A percentile compares a stretch with the other conserved stretches of the same genome.
Evolutionary conservation across 1,284 basidiomycete species (phyloP).

Genomic region (Exobasidium rhododendri): DNA sequence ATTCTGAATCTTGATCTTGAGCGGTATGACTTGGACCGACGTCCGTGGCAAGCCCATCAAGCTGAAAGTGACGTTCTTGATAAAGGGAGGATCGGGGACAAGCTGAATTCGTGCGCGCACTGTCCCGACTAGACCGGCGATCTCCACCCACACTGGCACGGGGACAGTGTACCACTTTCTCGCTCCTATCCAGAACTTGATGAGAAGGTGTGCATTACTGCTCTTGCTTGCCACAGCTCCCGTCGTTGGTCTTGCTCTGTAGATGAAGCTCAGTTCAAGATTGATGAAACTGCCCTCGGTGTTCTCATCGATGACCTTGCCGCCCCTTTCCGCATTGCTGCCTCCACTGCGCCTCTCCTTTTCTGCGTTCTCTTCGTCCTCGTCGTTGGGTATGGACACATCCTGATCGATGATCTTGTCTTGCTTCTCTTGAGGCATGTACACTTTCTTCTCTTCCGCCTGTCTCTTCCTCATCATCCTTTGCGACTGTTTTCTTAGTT

Average conservation of each 20-base stretch:
- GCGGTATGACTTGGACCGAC: slow-evolving; percentile 31
- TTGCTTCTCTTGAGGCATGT: slow-evolving; percentile 7
- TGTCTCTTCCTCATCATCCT: not conserved
- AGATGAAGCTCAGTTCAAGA: slow-evolving; percentile 31
- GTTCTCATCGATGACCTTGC: slow-evolving; percentile 12
- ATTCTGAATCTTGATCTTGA: slow-evolving; percentile 30
- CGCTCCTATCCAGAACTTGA: slow-evolving; percentile 34
- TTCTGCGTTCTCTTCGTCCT: not conserved
- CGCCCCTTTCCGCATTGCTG: not conserved
- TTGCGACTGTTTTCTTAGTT: slow-evolving; percentile 9
- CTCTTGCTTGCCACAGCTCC: slow-evolving; percentile 21
- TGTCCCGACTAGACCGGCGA: slow-evolving; percentile 33
- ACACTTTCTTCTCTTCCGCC: not conserved
- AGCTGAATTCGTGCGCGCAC: slow-evolving; percentile 28
- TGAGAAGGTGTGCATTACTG: slow-evolving; percentile 31
- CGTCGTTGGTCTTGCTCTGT: slow-evolving; percentile 26
- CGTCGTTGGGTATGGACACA: not conserved
- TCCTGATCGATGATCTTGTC: not conserved
- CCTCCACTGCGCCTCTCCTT: slow-evolving; percentile 2
- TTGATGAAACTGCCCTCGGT: slow-evolving; percentile 29
- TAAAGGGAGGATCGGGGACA: slow-evolving; percentile 35
- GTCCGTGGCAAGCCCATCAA: slow-evolving; percentile 34
- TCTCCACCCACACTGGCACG: slow-evolving; percentile 41
- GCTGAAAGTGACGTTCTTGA: slow-evolving; percentile 35
- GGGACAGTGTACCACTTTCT: slow-evolving; percentile 27